A percentile compares a stretch with the other conserved stretches of the same genome.
Evolutionary conservation across 371 early-diverging fungal genomes (phyloP).

Genomic region (Actinomortierella wolfii): DNA sequence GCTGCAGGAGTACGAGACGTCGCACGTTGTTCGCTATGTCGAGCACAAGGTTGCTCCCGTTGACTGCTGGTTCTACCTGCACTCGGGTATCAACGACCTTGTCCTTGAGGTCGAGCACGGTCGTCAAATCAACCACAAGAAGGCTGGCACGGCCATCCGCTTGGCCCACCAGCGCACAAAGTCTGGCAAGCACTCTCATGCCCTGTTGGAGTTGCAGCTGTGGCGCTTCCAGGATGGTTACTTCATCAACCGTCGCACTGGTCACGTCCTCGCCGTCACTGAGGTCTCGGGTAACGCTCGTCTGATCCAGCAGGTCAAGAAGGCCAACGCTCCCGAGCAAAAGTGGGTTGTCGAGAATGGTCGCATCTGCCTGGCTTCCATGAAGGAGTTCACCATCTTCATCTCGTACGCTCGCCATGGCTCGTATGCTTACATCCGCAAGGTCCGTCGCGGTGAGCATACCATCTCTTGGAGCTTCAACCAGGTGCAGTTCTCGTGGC

Average conservation of each 20-base stretch:
- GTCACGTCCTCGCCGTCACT: constrained; percentile 34
- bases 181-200: constrained; percentile 44
- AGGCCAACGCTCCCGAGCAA: constrained; percentile 18
- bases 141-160: constrained; percentile 20
- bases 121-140: constrained; percentile 27
- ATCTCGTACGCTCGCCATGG: constrained; percentile 36
- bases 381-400: constrained; percentile 32
- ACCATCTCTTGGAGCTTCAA: constrained; percentile 35
- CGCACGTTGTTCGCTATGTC: constrained; percentile 25
- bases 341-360: constrained; percentile 33
- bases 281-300: constrained; percentile 37
- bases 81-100: constrained; percentile 38
- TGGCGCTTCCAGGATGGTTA: constrained; percentile 57
- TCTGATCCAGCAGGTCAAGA: constrained; percentile 20
- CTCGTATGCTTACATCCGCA: constrained; percentile 29
- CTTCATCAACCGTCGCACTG: constrained; percentile 51
- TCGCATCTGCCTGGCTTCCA: constrained; percentile 28
- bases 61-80: constrained; percentile 44
- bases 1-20: constrained; percentile 34
- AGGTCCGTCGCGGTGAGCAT: constrained; percentile 24
- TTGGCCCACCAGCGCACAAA: constrained; percentile 33
- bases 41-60: constrained; percentile 20
- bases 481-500: constrained; percentile 43
- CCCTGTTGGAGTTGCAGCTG: constrained; percentile 49
- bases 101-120: constrained; percentile 37